Evolutionary conservation across 2,329 filamentous ascomycete species (phyloP), one percentile per base, ranked within the genome.

Genomic region (Ilyonectria destructans): DNA sequence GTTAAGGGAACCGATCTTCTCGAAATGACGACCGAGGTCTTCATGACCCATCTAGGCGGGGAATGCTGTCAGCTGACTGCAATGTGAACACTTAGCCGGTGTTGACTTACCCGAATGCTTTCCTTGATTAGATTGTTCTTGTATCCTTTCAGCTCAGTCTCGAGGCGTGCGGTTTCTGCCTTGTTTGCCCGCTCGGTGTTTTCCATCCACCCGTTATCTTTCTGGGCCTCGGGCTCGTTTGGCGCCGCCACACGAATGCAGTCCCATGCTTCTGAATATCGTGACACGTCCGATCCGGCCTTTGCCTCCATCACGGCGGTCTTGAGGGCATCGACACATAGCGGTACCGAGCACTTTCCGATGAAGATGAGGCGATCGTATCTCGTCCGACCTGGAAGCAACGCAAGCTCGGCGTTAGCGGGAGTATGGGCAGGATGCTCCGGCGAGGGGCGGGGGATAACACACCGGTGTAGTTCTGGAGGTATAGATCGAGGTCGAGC

Each of bases 101-200:
- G 21, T 52, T 57, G 21, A 13, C 68, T 52, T 85, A 97, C 95
- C 74, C 95, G 85, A 76, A 98, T 97, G 83, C 95, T 98, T 83
- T 99, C 96, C 80, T 98, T 97, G 75, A 99, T 95, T 49, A 98
- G 84, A 76, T 98, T 99, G 79, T 98, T 97, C 82, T 96, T 97
- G 82, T 98, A 98, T 1, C 92, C 92, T 80, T 95, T 95, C 21
- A 99, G 85, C 80, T 98, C 94, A 17, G 88, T 85, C 78, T 98
- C 94, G 62, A 98, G 85, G n/a, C 92, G 89, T 62, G 90, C 86
- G 1, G 91, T 91, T 80, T 97, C 92, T 2, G 84, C 82, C 73
- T 89, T 89, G 75, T 95, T 93, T 58, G 87, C 84, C 69, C 89
- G 89, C 23, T 91, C 89, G 43, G 88, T 92, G 65, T 83, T 85